A percentile compares a stretch with the other conserved stretches of the same genome.
Conservation (phyloP, 2,329 filamentous ascomycete genomes). For the Coniosporium tulheliwenetii region DNA sequence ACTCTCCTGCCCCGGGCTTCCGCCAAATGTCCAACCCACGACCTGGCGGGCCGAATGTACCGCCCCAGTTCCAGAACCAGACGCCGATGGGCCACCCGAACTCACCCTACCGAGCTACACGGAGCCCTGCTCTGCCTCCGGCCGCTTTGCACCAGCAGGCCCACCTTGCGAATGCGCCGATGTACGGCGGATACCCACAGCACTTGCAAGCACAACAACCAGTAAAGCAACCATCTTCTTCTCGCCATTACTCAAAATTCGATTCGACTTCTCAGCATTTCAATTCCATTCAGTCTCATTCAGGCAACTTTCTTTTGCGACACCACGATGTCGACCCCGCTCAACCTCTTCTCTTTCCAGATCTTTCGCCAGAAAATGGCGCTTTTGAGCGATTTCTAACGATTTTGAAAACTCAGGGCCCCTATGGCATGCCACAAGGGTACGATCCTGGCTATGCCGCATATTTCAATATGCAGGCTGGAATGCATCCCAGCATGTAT, state of each 20-base stretch:
- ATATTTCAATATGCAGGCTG: conserved; percentile 25
- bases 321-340: conserved; percentile 11
- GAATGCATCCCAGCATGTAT: conserved; percentile 26
- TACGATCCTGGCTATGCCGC: conserved; percentile 30
- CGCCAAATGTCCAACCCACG: conserved; percentile 34
- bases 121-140: conserved; percentile 49
- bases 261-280: conserved; percentile 1
- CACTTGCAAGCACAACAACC: conserved; percentile 44
- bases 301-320: too few species aligned
- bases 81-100: conserved; percentile 38
- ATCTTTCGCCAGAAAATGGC: conserved; percentile 54
- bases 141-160: conserved; percentile 48
- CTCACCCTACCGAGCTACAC: conserved; percentile 48
- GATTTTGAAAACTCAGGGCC: conserved; percentile 47
- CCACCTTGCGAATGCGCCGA: conserved; percentile 14
- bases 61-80: conserved; percentile 33
- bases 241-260: conserved; percentile 5
- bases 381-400: conserved; percentile 63
- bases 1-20: conserved; percentile 38
- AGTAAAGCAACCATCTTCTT: conserved; percentile 39
- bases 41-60: conserved; percentile 35
- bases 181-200: conserved; percentile 41
- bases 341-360: conserved; percentile 20
- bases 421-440: conserved; percentile 38
- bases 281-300: too few species aligned